A percentile compares a stretch with the other conserved stretches of the same genome.
These are phyloP conservation scores for Blastocystis sp. DNA, from an alignment of 352 stramenopile species.

Conservation along the genomic window DNA sequence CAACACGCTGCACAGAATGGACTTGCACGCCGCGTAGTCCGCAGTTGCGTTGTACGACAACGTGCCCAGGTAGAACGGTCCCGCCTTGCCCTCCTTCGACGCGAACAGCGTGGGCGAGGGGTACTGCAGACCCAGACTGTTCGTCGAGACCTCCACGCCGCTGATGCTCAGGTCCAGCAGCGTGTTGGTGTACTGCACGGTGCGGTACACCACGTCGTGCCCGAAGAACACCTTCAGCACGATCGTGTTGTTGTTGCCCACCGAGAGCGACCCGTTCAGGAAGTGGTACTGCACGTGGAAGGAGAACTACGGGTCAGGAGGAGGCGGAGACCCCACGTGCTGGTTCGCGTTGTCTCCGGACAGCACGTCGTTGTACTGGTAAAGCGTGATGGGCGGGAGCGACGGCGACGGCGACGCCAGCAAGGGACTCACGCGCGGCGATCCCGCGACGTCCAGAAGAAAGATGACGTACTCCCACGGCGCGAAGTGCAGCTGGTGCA, in stretches of 20 bases:
- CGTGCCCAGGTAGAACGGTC: constrained; percentile 47
- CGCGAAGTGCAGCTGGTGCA: not conserved
- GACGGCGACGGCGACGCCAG: not conserved
- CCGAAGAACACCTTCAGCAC: constrained; percentile 63
- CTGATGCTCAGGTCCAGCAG: constrained; percentile 13
- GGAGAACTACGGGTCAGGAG: constrained; percentile 2
- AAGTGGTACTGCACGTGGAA: constrained; percentile 50
- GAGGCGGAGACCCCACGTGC: not conserved
- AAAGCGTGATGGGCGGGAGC: constrained; percentile 33
- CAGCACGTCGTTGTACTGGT: constrained; percentile 32
- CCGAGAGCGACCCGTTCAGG: constrained; percentile 38
- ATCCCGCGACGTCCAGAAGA: constrained; percentile 16
- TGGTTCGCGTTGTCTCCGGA: constrained; percentile 3
- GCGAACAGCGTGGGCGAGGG: constrained; percentile 7
- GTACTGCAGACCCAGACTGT: constrained; percentile 46
- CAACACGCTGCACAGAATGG: constrained; percentile 2
- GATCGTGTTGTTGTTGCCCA: constrained; percentile 59
- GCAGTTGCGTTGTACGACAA: constrained; percentile 34
- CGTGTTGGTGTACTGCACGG: constrained; percentile 64
- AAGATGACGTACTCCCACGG: constrained; percentile 63
- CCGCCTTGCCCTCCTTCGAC: not conserved
- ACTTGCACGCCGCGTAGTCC: constrained; percentile 48
- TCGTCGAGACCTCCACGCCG: constrained; percentile 46
- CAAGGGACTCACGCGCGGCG: not conserved
- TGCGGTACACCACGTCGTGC: constrained; percentile 53